These are phyloP conservation scores for Evernia prunastri DNA, from an alignment of 495 filamentous ascomycete species.

Conservation along the genomic window DNA sequence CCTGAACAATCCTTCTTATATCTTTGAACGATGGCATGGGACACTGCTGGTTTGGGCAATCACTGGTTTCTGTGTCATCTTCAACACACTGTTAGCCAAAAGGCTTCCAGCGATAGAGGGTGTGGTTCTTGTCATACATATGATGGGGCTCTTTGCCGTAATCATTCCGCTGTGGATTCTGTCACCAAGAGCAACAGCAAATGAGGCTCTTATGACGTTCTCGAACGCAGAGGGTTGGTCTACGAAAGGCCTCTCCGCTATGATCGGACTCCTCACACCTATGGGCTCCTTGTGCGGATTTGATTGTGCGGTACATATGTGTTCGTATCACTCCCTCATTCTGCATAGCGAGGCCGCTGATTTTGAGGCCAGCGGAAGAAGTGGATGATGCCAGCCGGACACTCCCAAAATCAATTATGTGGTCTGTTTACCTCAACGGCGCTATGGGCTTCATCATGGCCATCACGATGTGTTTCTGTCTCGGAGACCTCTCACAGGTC, in stretches of 20 bases:
- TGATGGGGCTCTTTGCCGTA: background rate
- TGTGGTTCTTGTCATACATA: constrained; percentile 30
- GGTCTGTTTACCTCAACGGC: background rate
- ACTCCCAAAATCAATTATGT: background rate
- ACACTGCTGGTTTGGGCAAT: constrained; percentile 26
- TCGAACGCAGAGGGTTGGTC: background rate
- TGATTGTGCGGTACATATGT: too few species aligned
- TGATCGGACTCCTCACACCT: background rate
- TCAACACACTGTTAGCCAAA: constrained; percentile 41
- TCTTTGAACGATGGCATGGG: constrained; percentile 15
- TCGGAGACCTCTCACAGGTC: background rate
- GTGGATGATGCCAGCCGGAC: background rate
- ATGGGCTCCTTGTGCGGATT: background rate
- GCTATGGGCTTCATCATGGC: background rate
- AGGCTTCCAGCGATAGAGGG: constrained; percentile 37
- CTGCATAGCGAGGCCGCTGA: too few species aligned
- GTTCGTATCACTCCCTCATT: too few species aligned
- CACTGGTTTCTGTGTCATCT: constrained; percentile 25
- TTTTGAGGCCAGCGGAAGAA: background rate
- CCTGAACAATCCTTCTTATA: constrained; percentile 15
- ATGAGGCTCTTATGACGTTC: background rate
- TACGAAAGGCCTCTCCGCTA: background rate
- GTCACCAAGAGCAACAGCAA: background rate
- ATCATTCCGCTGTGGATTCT: background rate
- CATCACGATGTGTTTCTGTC: background rate